phyloP scores from a whole-genome alignment of 2,329 filamentous ascomycete species.

The Paraphaeosphaeria sporulosa region DNA sequence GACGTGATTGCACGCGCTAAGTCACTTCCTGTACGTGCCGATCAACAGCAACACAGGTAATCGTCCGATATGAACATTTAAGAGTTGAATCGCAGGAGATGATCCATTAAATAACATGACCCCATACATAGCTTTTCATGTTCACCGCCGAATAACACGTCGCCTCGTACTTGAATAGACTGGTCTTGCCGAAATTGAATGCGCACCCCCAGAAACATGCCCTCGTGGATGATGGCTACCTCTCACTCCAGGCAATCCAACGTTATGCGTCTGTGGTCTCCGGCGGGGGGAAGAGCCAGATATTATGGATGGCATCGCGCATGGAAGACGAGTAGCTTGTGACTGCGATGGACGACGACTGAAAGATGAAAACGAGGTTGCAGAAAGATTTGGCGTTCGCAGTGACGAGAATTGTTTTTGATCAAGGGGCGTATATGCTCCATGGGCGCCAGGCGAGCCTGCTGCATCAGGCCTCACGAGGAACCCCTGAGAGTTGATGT shows the following conservation, averaged over 20 bases:
- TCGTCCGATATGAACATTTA: background rate
- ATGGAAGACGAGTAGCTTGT: conserved; percentile 24
- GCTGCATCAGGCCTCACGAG: conserved; percentile 20
- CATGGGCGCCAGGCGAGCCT: conserved; percentile 12
- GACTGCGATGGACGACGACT: conserved; percentile 13
- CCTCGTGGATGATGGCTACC: conserved; percentile 28
- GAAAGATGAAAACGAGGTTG: conserved; percentile 16
- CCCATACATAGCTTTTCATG: background rate
- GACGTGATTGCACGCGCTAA: background rate
- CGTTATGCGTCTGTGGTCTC: conserved; percentile 24
- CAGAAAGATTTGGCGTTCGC: conserved; percentile 15
- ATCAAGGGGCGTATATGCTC: conserved; percentile 16
- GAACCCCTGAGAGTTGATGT: conserved; percentile 24
- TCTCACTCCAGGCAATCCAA: conserved; percentile 32
- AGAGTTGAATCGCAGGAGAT: background rate
- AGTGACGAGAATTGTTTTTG: conserved; percentile 13
- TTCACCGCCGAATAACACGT: conserved; percentile 33
- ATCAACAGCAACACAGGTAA: background rate
- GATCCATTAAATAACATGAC: background rate
- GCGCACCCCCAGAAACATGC: conserved; percentile 3
- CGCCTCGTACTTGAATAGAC: conserved; percentile 22
- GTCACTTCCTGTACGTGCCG: background rate
- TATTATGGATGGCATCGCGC: conserved; percentile 27
- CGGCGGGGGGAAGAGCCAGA: conserved; percentile 21
- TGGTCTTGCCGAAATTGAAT: conserved; percentile 15